Evolutionary conservation across 129 eudicot genomes (phyloP).

Genomic region (Pittosporum tobira): DNA sequence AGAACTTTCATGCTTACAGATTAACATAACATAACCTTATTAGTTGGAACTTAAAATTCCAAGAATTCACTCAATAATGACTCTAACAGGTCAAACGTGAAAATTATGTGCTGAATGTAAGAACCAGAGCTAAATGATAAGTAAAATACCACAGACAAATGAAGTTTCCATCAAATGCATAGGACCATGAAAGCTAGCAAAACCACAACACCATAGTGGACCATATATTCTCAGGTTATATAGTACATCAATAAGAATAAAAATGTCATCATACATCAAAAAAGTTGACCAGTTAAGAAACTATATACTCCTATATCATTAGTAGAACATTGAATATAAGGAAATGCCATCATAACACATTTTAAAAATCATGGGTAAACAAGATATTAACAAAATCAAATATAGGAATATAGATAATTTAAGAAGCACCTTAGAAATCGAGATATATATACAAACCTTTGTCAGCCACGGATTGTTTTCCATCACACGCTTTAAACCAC

Average conservation of each 20-base stretch:
- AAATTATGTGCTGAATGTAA: neutral
- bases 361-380: neutral
- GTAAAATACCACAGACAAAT: neutral
- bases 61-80: neutral
- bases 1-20: neutral
- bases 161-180: neutral
- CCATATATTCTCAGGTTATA: no score
- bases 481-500: constrained; percentile 42
- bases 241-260: neutral
- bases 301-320: neutral
- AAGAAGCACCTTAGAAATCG: neutral
- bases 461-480: constrained; percentile 35
- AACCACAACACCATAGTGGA: neutral
- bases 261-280: neutral
- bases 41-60: neutral
- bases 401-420: neutral
- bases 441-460: constrained; percentile 36
- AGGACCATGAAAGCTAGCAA: neutral
- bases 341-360: constrained; percentile 5
- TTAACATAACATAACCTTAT: neutral
- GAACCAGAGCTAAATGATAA: neutral
- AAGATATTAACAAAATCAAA: neutral
- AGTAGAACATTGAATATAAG: neutral
- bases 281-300: neutral
- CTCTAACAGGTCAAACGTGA: neutral